Evolutionary conservation across 2,329 filamentous ascomycete genomes (phyloP).

Genomic region (Plectosphaerella plurivora): DNA sequence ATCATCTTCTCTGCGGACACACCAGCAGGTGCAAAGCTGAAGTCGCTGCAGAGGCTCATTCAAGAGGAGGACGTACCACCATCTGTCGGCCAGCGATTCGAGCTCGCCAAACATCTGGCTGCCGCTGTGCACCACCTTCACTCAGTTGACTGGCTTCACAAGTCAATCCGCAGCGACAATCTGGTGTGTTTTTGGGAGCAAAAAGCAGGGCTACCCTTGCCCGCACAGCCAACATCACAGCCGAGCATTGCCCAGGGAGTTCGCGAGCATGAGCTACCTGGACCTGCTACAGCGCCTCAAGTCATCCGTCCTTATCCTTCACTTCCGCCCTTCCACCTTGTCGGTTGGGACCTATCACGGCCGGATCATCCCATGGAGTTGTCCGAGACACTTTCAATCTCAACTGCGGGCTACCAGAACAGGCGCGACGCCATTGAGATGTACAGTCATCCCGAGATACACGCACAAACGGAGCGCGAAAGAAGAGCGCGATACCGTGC

Average conservation of each 20-base stretch:
- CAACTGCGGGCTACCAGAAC: slow-evolving; percentile 12
- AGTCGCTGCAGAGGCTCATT: not conserved
- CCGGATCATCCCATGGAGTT: slow-evolving; percentile 44
- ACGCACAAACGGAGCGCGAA: not conserved
- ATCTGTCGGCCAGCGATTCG: slow-evolving; percentile 32
- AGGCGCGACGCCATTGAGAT: slow-evolving; percentile 31
- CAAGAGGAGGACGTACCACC: not conserved
- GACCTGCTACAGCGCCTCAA: slow-evolving; percentile 7
- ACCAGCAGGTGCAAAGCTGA: not conserved
- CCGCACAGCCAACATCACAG: slow-evolving; percentile 17
- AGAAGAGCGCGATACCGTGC: not conserved
- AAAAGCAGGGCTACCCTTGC: not conserved
- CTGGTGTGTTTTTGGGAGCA: slow-evolving; percentile 38
- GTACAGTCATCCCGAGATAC: slow-evolving; percentile 33
- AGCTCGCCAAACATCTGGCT: slow-evolving; percentile 35
- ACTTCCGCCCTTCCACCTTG: slow-evolving; percentile 29
- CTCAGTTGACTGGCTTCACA: slow-evolving; percentile 25
- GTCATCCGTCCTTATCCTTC: slow-evolving; percentile 33
- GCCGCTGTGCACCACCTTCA: slow-evolving; percentile 45
- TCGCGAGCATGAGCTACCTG: not conserved
- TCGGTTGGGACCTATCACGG: slow-evolving; percentile 51
- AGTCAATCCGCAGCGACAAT: slow-evolving; percentile 44
- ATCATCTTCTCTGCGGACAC: not conserved
- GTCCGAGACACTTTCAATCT: slow-evolving; percentile 38
- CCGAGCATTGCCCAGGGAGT: not conserved